Conservation (phyloP, 2,329 filamentous ascomycete genomes). For the Fusarium sp. region DNA sequence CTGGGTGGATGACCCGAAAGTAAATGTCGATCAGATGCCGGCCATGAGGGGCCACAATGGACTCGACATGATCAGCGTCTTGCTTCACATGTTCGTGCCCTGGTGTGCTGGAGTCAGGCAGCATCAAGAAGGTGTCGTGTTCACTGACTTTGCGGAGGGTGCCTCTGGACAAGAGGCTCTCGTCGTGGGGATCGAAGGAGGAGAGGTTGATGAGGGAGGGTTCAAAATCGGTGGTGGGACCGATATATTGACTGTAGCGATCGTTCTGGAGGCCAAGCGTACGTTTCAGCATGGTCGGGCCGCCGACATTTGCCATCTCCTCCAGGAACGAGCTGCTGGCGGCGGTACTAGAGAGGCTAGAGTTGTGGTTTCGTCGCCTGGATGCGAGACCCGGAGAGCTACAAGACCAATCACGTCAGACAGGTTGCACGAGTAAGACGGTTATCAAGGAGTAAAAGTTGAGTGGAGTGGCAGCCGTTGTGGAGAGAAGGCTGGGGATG, state of each 20-base stretch:
- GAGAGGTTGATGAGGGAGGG: conserved; percentile 86
- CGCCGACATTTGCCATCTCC: conserved; percentile 78
- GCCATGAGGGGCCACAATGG: conserved; percentile 81
- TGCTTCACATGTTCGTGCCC: conserved; percentile 77
- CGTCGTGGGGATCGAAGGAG: conserved; percentile 83
- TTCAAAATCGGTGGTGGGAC: conserved; percentile 85
- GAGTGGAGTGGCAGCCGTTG: conserved; percentile 33
- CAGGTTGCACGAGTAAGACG: conserved; percentile 39
- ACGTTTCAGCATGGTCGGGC: conserved; percentile 73
- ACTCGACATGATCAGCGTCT: conserved; percentile 79
- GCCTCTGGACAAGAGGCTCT: conserved; percentile 77
- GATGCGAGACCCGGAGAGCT: conserved; percentile 69
- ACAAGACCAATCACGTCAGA: conserved; percentile 63
- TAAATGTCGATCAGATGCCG: conserved; percentile 82
- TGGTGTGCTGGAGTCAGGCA: conserved; percentile 79
- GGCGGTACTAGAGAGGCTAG: conserved; percentile 71
- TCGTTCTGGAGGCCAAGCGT: conserved; percentile 82
- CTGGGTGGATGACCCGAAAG: conserved; percentile 83
- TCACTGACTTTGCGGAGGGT: conserved; percentile 82
- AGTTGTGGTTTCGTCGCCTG: conserved; percentile 65
- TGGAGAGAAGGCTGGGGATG: conserved; percentile 19
- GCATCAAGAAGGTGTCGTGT: conserved; percentile 82
- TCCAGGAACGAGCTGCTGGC: conserved; percentile 74
- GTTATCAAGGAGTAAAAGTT: conserved; percentile 35
- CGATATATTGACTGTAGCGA: conserved; percentile 86